These are phyloP conservation scores for Arthrinium phaeospermum DNA, from an alignment of 2,329 filamentous ascomycete species.

Conservation along the genomic window DNA sequence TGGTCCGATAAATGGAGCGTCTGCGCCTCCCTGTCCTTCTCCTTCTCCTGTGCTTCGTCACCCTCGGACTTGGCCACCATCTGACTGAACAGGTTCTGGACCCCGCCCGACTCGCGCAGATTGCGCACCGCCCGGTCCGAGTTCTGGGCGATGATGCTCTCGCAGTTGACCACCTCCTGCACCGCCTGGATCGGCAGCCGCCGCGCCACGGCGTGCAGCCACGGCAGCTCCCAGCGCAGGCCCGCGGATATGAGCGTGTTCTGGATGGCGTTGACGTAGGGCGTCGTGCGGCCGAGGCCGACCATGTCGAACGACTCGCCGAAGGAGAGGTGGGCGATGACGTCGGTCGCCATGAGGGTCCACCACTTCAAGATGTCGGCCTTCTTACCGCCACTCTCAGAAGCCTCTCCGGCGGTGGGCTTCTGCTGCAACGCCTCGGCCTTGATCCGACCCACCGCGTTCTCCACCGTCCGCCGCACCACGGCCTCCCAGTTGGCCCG, in stretches of 20 bases:
- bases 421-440: conserved; percentile 41
- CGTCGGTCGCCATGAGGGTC: conserved; percentile 58
- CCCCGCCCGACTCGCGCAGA: background rate
- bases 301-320: conserved; percentile 61
- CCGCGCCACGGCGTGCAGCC: conserved; percentile 25
- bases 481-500: background rate
- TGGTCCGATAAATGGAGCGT: background rate
- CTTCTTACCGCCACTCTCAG: conserved; percentile 17
- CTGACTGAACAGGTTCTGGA: background rate
- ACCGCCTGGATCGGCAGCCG: background rate
- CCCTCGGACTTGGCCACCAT: background rate
- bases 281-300: conserved; percentile 44
- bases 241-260: conserved; percentile 30
- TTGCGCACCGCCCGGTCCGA: too few relatives aligned
- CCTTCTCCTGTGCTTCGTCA: background rate
- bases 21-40: too few relatives aligned
- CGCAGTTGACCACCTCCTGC: background rate
- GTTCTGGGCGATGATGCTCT: background rate
- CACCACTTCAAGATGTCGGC: conserved; percentile 58
- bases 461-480: background rate
- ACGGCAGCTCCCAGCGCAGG: conserved; percentile 37
- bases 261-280: conserved; percentile 48
- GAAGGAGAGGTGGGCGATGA: conserved; percentile 59
- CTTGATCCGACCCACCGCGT: conserved; percentile 43
- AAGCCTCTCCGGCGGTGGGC: too few relatives aligned